Base-by-base conservation (phyloP, 1,284 basidiomycete species). In the Schizophyllum amplum region DNA sequence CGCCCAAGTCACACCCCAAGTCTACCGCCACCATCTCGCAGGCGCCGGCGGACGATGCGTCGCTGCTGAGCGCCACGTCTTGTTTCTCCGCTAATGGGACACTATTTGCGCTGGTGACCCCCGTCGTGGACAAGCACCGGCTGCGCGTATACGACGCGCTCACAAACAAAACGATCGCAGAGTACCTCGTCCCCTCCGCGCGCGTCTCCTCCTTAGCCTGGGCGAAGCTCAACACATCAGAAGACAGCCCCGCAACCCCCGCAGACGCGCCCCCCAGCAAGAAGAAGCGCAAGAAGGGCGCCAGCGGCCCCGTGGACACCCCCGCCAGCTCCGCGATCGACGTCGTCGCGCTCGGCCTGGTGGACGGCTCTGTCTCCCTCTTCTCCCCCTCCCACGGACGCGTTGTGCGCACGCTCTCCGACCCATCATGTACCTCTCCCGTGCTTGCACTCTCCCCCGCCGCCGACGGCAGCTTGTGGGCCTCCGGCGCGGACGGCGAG, bases 81-180 rank as follows among this genome's bases (percentile, higher is more conserved):
- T 75, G 82, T 7, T 90, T 88, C 67, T 87, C 86, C 15, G 78
- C 79, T 6, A 73, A 78, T 56, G 81, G 79, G 51, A 70, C 73
- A 52, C 71, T 82, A 54, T 87, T 88, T 66, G 85, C 84, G 1
- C 78, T 85, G 59, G 69, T 88, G 51, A 84, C 84, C 25, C 76
- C 87, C 21, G 80, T 86, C 4, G 76, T 89, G 52, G 86, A 90
- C 74, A 89, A 87, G 67, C 86, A 89, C 66, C 79, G 85, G 47
- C 70, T 90, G 57, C 82, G 84, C 60, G 75, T 90, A 51, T 87
- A 85, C 68, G 78, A 84, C 66, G 80, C 82, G 4, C 64, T 74
- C 15, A 77, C 81, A 9, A 76, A 75, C 27, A 77, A 79, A 60
- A 76, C 81, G 22, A 70, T 82, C 24, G 79, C 81, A 9, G 84